These are phyloP conservation scores for Sporothrix inflata DNA, from an alignment of 2,329 filamentous ascomycete species.

Conservation along the genomic window DNA sequence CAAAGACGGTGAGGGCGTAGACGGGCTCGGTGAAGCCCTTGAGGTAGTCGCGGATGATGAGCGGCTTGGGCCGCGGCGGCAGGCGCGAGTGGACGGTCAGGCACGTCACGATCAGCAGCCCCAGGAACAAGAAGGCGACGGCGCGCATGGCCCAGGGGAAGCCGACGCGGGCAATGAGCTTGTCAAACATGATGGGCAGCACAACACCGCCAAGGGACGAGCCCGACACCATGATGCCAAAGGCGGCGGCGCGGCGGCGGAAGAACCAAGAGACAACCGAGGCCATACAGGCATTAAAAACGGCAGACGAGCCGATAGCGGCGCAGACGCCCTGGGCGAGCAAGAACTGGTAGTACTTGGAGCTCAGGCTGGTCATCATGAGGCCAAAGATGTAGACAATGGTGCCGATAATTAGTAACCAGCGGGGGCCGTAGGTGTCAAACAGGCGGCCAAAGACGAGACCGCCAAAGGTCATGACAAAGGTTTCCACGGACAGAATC, in stretches of 20 bases:
- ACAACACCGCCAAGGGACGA: conserved; percentile 55
- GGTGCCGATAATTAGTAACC: conserved; percentile 55
- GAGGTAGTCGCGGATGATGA: conserved; percentile 53
- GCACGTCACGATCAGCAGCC: conserved; percentile 39
- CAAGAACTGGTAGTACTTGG: conserved; percentile 47
- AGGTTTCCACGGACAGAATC: conserved; percentile 60
- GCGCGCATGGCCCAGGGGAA: conserved; percentile 47
- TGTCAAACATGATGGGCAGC: conserved; percentile 61
- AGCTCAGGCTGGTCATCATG: conserved; percentile 61
- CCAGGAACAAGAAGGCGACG: conserved; percentile 45
- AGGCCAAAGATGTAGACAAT: conserved; percentile 59
- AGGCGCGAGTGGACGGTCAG: conserved; percentile 44
- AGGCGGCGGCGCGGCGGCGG: conserved; percentile 50
- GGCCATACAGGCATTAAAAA: conserved; percentile 44
- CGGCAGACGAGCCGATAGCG: conserved; percentile 42
- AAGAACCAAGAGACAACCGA: conserved; percentile 53
- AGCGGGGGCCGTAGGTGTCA: conserved; percentile 63
- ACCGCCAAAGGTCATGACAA: conserved; percentile 52
- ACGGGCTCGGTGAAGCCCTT: conserved; percentile 51
- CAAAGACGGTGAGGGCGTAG: conserved; percentile 49
- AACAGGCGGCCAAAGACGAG: conserved; percentile 49
- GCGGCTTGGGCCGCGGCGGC: conserved; percentile 43
- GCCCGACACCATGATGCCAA: conserved; percentile 53
- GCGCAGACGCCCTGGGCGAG: conserved; percentile 44
- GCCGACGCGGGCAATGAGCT: conserved; percentile 52